These are phyloP conservation scores for Catunica adiposa DNA, from an alignment of 2,329 filamentous ascomycete species.

Conservation along the genomic window DNA sequence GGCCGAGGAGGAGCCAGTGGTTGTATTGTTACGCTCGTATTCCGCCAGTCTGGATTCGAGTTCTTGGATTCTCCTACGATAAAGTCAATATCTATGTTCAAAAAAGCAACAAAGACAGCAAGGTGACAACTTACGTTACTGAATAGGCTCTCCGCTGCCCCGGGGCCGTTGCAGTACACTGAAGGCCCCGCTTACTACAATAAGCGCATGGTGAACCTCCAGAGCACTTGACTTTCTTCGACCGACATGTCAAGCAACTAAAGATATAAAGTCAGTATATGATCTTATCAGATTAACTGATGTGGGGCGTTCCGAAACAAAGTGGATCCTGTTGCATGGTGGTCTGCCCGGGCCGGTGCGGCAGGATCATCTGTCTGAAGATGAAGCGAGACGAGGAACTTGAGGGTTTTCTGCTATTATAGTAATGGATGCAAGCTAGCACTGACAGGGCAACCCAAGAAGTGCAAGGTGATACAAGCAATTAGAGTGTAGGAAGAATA, in stretches of 20 bases:
- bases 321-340: too few species aligned
- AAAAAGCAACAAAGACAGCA: neutral
- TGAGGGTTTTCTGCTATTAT: too few species aligned
- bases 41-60: constrained; percentile 15
- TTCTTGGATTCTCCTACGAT: constrained; percentile 15
- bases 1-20: neutral
- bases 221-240: constrained; percentile 14
- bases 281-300: neutral
- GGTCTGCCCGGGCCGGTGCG: too few species aligned
- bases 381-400: too few species aligned
- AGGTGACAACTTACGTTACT: constrained; percentile 13
- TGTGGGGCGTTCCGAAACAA: neutral
- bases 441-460: neutral
- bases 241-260: constrained; percentile 15
- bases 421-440: too few species aligned
- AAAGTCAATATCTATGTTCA: too few species aligned
- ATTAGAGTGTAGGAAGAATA: neutral
- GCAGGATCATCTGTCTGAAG: too few species aligned
- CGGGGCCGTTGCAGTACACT: constrained; percentile 12
- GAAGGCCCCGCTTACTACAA: constrained; percentile 12
- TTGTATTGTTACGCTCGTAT: constrained; percentile 12
- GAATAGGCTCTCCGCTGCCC: constrained; percentile 12
- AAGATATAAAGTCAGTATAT: neutral
- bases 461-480: too few species aligned
- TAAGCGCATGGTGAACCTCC: constrained; percentile 13